Base-by-base conservation (phyloP, 768 basidiomycete genomes). In the Psilocybe subaeruginosa region DNA sequence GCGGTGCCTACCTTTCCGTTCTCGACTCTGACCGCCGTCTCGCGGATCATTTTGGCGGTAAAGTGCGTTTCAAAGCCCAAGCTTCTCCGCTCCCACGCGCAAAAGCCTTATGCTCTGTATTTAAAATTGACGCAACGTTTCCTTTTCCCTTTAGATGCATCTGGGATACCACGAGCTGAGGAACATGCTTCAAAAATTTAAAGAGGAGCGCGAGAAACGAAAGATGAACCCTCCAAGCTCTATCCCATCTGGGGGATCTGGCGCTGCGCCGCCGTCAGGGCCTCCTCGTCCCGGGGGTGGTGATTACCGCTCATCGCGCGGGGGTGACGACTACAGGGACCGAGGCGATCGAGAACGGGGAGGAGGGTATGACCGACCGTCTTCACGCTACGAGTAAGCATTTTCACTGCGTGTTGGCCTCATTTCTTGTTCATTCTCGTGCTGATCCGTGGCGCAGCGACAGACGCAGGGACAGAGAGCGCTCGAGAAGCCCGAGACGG, bases 11-110 rank as follows among this genome's bases (percentile, higher is more conserved):
- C 81, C 85, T 99, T 48, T 97, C 94, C 14, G 93, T 99, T 39
- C 83, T 99, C 51, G 97, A 99, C 77, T 98, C 97, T 60, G 97
- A 99, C 80, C 89, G 97, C 74, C 95, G 97, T 73, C 80, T 99
- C 62, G 97, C 97, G 54, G 97, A 99, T 81, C 97, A 99, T 76
- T 99, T 99, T 80, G 97, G 97, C 77, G 97, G 97, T 70, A 99
- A 99, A 82, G 97, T 93, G 69, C 74, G 90, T 76, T 62, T 55
- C 56, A 41, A 63, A 17, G 33, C 29, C 14, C 52, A 33, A 66
- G 66, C 56, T 51, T 49, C 51, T 35, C 8, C 49, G 29, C 62
- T 56, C 52, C 67, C 68, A 35, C 68, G 72, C 62, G 67, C 66
- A 71, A 67, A 69, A 72, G 67, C 56, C 46, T 48, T 37, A 49